phyloP scores from a whole-genome alignment of 2,329 filamentous ascomycete genomes.

The Orbilia javanica region DNA sequence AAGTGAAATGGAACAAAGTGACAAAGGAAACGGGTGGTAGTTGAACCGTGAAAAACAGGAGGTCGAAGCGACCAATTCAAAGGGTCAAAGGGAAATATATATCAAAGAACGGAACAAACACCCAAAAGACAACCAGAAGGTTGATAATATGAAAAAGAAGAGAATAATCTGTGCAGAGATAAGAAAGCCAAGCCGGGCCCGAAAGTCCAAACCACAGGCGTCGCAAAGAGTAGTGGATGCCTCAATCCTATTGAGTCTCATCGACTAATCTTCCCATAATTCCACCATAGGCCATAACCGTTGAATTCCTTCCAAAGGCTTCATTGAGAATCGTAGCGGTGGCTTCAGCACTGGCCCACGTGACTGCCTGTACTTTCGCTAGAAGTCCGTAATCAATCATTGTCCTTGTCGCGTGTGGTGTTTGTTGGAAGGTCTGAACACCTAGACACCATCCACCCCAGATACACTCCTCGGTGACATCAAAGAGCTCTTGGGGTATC shows the following conservation, averaged over 20 bases:
- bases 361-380: conserved; percentile 52
- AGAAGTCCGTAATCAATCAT: conserved; percentile 44
- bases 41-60: background rate
- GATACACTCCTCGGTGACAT: conserved; percentile 48
- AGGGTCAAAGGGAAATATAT: background rate
- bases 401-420: conserved; percentile 27
- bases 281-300: conserved; percentile 52
- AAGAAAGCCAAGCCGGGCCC: background rate
- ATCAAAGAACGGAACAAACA: background rate
- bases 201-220: background rate
- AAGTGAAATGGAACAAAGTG: background rate
- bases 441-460: conserved; percentile 57
- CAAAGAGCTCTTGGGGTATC: conserved; percentile 51
- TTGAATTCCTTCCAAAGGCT: conserved; percentile 51
- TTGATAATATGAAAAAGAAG: background rate
- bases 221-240: too few relatives aligned
- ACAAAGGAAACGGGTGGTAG: conserved; percentile 9
- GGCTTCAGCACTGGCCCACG: conserved; percentile 55
- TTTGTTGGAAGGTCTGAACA: conserved; percentile 44
- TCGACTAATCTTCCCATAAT: conserved; percentile 51
- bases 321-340: conserved; percentile 51
- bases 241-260: conserved; percentile 44
- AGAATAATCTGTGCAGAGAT: too few relatives aligned
- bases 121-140: background rate
- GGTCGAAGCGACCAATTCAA: background rate